Percentiles rank a stretch among this genome's conserved stretches.
These are phyloP conservation scores for Zasmidium citrigriseum DNA, from an alignment of 2,329 filamentous ascomycete genomes.

Conservation along the genomic window DNA sequence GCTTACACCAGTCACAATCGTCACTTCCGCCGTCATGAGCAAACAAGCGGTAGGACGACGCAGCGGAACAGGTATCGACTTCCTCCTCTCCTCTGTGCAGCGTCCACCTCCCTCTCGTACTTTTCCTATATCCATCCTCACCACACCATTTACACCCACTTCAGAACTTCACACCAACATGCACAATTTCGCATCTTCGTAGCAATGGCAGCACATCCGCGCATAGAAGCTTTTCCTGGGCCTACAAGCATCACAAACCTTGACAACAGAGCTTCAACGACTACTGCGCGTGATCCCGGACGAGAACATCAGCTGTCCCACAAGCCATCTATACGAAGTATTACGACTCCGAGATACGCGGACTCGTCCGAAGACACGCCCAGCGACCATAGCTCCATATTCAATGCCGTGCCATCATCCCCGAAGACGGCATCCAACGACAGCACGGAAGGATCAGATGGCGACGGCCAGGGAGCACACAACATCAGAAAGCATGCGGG, in stretches of 20 bases:
- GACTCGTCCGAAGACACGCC: conserved; percentile 23
- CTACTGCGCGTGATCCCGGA: neutral
- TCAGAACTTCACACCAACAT: neutral
- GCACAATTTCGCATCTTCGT: neutral
- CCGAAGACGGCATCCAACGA: neutral
- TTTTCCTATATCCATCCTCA: conserved; percentile 1
- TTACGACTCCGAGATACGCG: neutral
- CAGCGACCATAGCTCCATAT: conserved; percentile 28
- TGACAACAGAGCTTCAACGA: neutral
- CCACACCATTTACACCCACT: neutral
- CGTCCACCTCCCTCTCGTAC: neutral
- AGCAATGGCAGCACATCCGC: neutral
- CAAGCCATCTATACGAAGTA: conserved; percentile 2
- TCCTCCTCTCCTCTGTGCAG: neutral
- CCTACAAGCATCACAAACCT: neutral
- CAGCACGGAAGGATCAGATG: neutral
- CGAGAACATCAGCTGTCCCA: neutral
- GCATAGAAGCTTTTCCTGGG: neutral
- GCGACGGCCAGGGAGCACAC: neutral
- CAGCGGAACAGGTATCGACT: neutral
- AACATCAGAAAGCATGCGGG: neutral
- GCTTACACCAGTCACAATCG: neutral
- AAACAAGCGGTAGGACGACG: no score
- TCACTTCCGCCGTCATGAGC: neutral
- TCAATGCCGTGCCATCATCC: conserved; percentile 13